A percentile compares a stretch with the other conserved stretches of the same genome.
Conservation (phyloP, 352 stramenopile genomes). For the Globisporangium okanoganense region DNA sequence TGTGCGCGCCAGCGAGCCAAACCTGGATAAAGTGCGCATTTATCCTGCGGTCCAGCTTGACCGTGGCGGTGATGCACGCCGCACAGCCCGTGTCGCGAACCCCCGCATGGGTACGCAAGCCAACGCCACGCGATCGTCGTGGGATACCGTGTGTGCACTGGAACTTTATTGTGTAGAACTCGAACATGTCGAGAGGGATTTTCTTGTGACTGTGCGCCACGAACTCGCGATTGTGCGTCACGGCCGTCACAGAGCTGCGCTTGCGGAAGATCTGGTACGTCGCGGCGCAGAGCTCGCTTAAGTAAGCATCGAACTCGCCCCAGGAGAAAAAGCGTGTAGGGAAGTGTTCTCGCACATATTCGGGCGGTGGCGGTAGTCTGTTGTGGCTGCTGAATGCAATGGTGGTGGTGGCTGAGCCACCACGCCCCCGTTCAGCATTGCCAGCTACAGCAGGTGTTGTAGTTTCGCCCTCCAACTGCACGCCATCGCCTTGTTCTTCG, state of each 20-base stretch:
- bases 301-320: conserved; percentile 43
- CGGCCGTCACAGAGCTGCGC: conserved; percentile 1
- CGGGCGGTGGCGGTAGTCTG: background rate
- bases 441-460: no score
- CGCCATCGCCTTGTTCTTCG: no score
- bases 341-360: background rate
- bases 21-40: background rate
- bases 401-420: background rate
- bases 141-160: conserved; percentile 5
- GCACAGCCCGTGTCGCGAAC: conserved; percentile 7
- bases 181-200: background rate
- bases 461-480: no score
- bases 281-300: conserved; percentile 41
- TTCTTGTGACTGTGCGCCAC: background rate
- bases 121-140: background rate
- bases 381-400: background rate
- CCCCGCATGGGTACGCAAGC: background rate
- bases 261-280: conserved; percentile 68
- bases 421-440: no score
- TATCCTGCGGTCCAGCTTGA: background rate
- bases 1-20: conserved; percentile 1
- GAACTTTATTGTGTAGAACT: conserved; percentile 5
- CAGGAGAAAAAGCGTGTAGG: conserved; percentile 17
- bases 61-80: background rate
- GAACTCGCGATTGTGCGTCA: background rate